phyloP scores from a whole-genome alignment of 495 filamentous ascomycete genomes.

The Filosporella fistucella region DNA sequence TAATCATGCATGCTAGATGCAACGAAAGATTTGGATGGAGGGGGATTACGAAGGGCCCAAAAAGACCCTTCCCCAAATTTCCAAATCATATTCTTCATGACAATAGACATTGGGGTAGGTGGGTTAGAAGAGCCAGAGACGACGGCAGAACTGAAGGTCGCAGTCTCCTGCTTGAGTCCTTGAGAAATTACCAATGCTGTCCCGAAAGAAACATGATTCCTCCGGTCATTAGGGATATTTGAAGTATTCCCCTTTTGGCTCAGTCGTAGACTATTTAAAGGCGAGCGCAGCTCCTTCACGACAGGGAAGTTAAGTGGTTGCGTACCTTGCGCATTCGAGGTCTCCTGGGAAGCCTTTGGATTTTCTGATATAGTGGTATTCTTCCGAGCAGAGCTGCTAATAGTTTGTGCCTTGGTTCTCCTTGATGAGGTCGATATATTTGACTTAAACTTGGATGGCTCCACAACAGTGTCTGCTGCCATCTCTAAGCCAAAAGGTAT shows the following conservation, averaged over 20 bases:
- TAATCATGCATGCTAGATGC: slow-evolving; percentile 36
- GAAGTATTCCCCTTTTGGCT: slow-evolving; percentile 53
- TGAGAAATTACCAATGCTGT: slow-evolving; percentile 1
- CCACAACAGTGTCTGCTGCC: too few relatives aligned
- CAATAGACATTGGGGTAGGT: slow-evolving; percentile 1
- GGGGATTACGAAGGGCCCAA: slow-evolving; percentile 25
- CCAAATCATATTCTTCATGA: slow-evolving; percentile 11
- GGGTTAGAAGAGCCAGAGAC: background rate
- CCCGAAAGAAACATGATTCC: slow-evolving; percentile 37
- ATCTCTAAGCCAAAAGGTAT: too few relatives aligned
- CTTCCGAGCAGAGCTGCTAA: background rate
- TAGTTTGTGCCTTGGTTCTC: background rate
- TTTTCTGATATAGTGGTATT: background rate
- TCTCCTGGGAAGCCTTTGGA: slow-evolving; percentile 12
- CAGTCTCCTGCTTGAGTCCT: background rate
- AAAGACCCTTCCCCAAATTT: slow-evolving; percentile 14
- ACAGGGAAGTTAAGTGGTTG: slow-evolving; percentile 58
- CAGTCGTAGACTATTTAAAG: slow-evolving; percentile 57
- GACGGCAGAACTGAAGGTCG: background rate
- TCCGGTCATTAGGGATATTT: slow-evolving; percentile 29
- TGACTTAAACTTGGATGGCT: too few relatives aligned
- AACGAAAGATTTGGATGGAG: slow-evolving; percentile 36
- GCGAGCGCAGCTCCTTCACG: slow-evolving; percentile 73
- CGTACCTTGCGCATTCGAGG: background rate
- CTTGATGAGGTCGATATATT: too few relatives aligned